phyloP scores from a whole-genome alignment of 2,329 filamentous ascomycete species.

The Nemania abortiva region DNA sequence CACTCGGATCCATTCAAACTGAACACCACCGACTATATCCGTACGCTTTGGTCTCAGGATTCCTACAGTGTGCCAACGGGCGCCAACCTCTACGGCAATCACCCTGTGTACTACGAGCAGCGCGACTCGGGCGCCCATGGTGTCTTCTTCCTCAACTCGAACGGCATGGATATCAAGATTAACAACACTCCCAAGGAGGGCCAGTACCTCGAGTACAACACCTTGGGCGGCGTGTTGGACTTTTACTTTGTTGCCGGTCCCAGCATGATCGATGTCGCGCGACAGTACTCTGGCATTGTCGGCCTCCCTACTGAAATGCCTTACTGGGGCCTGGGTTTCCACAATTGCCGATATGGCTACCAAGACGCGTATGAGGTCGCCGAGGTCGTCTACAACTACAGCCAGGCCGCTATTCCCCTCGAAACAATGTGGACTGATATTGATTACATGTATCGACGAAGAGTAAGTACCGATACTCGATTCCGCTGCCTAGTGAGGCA shows the following conservation, averaged over 20 bases:
- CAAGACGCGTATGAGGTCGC: constrained; percentile 73
- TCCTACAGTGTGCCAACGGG: constrained; percentile 70
- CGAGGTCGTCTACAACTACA: constrained; percentile 76
- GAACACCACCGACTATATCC: constrained; percentile 75
- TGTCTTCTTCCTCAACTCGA: constrained; percentile 78
- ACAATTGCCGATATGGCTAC: constrained; percentile 75
- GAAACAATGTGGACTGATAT: constrained; percentile 78
- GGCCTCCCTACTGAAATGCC: constrained; percentile 71
- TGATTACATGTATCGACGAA: constrained; percentile 68
- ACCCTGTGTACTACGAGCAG: constrained; percentile 82
- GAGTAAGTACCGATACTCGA: constrained; percentile 50
- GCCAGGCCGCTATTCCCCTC: constrained; percentile 71
- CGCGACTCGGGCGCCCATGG: constrained; percentile 69
- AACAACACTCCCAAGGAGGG: constrained; percentile 68
- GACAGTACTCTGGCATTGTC: constrained; percentile 69
- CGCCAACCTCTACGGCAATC: constrained; percentile 77
- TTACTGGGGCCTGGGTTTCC: constrained; percentile 72
- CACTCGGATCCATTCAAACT: constrained; percentile 78
- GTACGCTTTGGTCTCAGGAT: constrained; percentile 78
- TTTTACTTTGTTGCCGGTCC: constrained; percentile 75
- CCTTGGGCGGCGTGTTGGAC: constrained; percentile 80
- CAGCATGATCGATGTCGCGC: constrained; percentile 67
- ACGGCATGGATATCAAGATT: constrained; percentile 83
- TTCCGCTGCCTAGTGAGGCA: background rate
- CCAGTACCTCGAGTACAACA: constrained; percentile 84